Evolutionary conservation across 352 stramenopile genomes (phyloP).

Genomic region (Phytophthora sansomeana): DNA sequence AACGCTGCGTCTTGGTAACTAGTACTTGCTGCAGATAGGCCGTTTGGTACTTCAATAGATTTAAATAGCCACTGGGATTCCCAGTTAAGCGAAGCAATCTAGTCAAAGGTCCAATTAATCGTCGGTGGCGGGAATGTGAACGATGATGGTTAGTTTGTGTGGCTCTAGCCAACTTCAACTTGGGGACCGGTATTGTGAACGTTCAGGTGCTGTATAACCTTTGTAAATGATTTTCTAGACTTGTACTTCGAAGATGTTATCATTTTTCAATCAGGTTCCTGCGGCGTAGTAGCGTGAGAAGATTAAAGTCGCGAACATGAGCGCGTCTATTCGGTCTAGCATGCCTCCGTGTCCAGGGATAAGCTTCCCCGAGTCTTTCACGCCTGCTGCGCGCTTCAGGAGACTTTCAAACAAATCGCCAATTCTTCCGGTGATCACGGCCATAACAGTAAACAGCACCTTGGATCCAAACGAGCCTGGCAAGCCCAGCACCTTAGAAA

Average conservation of each 20-base stretch:
- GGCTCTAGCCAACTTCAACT: conserved; percentile 24
- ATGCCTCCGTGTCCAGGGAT: conserved; percentile 96
- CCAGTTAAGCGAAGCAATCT: no score
- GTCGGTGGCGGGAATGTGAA: not conserved
- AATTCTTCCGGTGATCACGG: conserved; percentile 92
- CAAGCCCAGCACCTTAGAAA: conserved; percentile 60
- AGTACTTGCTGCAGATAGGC: no score
- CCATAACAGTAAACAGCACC: conserved; percentile 83
- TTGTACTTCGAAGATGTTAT: no score
- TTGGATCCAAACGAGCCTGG: conserved; percentile 76
- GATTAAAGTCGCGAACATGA: conserved; percentile 88
- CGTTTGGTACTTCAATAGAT: no score
- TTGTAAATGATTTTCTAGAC: no score
- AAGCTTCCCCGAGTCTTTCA: conserved; percentile 96
- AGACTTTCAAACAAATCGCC: conserved; percentile 96
- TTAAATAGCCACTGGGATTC: no score
- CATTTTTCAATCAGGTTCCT: no score
- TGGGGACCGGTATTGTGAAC: no score
- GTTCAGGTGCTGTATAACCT: no score
- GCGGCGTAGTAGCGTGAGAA: conserved; percentile 55
- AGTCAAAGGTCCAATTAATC: conserved; percentile 8
- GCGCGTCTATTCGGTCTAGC: conserved; percentile 95
- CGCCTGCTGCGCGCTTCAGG: conserved; percentile 93
- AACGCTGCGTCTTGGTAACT: no score
- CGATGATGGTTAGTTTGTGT: conserved; percentile 4